These are phyloP conservation scores for Botrytis byssoidea DNA, from an alignment of 2,329 filamentous ascomycete genomes.

Conservation along the genomic window DNA sequence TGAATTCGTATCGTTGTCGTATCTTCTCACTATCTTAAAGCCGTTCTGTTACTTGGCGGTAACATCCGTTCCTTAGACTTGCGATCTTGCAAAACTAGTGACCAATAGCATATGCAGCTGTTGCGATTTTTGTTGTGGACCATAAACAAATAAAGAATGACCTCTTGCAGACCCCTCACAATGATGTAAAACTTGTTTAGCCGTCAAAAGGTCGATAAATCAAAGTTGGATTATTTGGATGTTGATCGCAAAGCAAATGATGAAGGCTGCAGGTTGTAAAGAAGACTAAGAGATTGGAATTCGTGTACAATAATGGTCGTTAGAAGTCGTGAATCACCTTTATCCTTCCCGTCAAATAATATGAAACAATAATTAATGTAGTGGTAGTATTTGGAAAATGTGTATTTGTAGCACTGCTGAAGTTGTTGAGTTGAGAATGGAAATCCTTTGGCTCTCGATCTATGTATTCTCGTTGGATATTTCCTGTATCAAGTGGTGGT, in stretches of 20 bases:
- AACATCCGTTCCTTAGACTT: constrained; percentile 19
- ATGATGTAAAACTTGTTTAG: not conserved
- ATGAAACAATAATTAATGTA: constrained; percentile 18
- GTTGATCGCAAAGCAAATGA: not conserved
- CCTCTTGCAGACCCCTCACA: not conserved
- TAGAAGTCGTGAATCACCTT: constrained; percentile 20
- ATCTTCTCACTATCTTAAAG: constrained; percentile 18
- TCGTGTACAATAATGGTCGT: constrained; percentile 17
- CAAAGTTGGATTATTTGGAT: not conserved
- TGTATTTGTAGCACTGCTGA: constrained; percentile 5
- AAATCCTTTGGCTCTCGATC: not conserved
- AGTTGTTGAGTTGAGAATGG: not conserved
- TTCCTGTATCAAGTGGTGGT: not conserved
- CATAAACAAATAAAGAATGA: constrained; percentile 11
- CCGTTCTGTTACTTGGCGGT: constrained; percentile 17
- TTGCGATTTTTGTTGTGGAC: constrained; percentile 9
- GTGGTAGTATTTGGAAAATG: not conserved
- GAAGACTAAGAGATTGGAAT: not conserved
- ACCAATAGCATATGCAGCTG: constrained; percentile 3
- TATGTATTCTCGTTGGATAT: constrained; percentile 4
- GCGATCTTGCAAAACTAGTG: constrained; percentile 5
- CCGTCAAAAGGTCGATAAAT: not conserved
- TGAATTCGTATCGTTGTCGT: constrained; percentile 16
- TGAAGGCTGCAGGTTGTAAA: not conserved
- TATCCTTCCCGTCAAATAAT: constrained; percentile 1